Percentiles rank a stretch among this genome's conserved stretches.
Conservation (phyloP, 2,329 filamentous ascomycete species). For the Sordariomycetes sp. region DNA sequence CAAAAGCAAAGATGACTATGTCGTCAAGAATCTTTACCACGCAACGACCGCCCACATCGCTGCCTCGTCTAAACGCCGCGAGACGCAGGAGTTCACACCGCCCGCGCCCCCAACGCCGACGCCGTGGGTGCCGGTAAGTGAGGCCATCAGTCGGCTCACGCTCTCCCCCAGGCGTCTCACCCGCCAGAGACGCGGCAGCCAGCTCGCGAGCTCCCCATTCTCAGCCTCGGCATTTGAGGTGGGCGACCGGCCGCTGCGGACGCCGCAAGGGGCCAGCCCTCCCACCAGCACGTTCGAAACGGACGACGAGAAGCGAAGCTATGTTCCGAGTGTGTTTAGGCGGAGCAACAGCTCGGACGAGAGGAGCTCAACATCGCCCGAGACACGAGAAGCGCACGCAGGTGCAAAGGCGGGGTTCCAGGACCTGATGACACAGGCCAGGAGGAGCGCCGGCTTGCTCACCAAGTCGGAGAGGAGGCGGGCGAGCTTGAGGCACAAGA, state of each 20-base stretch:
- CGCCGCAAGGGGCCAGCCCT: neutral
- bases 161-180: neutral
- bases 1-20: neutral
- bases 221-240: neutral
- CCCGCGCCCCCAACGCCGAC: neutral
- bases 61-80: constrained; percentile 4
- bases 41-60: constrained; percentile 12
- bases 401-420: constrained; percentile 3
- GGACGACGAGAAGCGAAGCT: neutral
- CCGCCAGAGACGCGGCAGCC: neutral
- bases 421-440: constrained; percentile 9
- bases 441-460: neutral
- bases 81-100: neutral
- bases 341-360: neutral
- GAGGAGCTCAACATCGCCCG: neutral
- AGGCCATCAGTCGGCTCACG: neutral
- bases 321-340: neutral
- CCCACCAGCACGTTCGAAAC: neutral
- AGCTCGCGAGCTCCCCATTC: neutral
- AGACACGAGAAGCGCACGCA: neutral
- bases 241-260: neutral
- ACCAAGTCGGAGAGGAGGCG: neutral
- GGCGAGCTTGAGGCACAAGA: neutral
- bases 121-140: neutral
- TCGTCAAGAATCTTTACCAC: constrained; percentile 14